Base-by-base conservation (phyloP, 164 flowering plant species). In the Echeveria elegans region DNA sequence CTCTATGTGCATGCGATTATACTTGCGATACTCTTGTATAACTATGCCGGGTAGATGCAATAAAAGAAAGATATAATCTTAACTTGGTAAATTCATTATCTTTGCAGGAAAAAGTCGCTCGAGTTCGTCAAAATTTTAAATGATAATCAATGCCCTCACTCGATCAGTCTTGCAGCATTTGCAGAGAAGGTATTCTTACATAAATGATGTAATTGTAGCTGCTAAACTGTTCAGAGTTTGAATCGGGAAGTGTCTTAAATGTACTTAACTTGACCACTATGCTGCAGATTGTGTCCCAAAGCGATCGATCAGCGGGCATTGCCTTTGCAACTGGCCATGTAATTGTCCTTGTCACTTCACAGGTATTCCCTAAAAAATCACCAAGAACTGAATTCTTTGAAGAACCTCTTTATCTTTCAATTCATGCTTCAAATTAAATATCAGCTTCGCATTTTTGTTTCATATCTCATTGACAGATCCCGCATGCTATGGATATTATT, bases 401-500 rank as follows among this genome's bases (percentile, higher is more conserved):
- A 30, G 38, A 63, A 36, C 65, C 10, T 3, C 30, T 3, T 34
- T 34, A 12, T 9, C 32, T 14, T 63, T 63, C 28, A n/a, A 36
- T 36, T 16, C 23, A 8, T 63, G 19, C 10, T 7, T 19, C 14
- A 32, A 63, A 32, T 19, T 5, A 65, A 24, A 16, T 8, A 23
- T 41, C 32, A 32, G 32, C 30, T 38, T 40, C 5, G 26, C n/a
- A 10, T 24, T 41, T 50, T 70, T n/a, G 56, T 21, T 47, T 60
- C n/a, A 5, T 67, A 14, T 63, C 47, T 60, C 66, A 34, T 59
- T 36, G 58, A 71, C 80, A 95, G 98, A 81, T 86, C 56, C 96
- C 96, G 26, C 71, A 68, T 48, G 83, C 83, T 21, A 85, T 90
- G 97, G 97, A 88, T 73, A 63, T 92, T 66, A 76, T 92, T 68